Evolutionary conservation across 1,284 basidiomycete species (phyloP).

Genomic region (Termitomyces sp.): DNA sequence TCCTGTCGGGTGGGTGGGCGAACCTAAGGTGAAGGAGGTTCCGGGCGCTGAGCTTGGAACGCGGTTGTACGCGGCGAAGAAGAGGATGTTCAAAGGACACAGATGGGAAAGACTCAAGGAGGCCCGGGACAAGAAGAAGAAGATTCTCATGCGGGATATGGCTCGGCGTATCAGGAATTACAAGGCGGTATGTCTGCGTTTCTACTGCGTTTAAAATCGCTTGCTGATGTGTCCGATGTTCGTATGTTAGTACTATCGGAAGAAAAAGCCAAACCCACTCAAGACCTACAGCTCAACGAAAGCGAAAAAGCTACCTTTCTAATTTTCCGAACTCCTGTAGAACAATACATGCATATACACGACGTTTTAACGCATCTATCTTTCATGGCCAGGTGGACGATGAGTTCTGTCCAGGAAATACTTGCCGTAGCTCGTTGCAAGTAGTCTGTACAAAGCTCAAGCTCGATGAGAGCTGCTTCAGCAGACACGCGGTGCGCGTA

Average conservation of each 20-base stretch:
- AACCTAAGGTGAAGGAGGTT: constrained; percentile 41
- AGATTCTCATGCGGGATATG: constrained; percentile 64
- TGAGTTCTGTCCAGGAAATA: background rate
- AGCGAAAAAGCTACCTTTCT: constrained; percentile 51
- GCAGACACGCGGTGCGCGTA: no score
- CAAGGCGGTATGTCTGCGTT: constrained; percentile 47
- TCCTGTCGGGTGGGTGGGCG: constrained; percentile 54
- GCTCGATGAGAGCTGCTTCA: no score
- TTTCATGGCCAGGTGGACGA: background rate
- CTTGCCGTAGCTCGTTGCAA: background rate
- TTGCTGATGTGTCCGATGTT: background rate
- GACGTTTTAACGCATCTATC: background rate
- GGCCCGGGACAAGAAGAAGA: constrained; percentile 39
- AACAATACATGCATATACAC: background rate
- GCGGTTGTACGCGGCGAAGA: constrained; percentile 65
- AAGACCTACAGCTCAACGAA: constrained; percentile 40
- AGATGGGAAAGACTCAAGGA: constrained; percentile 63
- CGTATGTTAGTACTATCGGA: constrained; percentile 41
- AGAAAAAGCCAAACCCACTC: constrained; percentile 49
- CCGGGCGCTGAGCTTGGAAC: constrained; percentile 51
- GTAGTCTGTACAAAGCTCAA: background rate
- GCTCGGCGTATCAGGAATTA: constrained; percentile 53
- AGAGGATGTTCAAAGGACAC: constrained; percentile 84
- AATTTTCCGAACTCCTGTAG: constrained; percentile 15
- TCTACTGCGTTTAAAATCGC: background rate